Conservation (phyloP, 768 basidiomycete genomes). For the Hebeloma cylindrosporum region DNA sequence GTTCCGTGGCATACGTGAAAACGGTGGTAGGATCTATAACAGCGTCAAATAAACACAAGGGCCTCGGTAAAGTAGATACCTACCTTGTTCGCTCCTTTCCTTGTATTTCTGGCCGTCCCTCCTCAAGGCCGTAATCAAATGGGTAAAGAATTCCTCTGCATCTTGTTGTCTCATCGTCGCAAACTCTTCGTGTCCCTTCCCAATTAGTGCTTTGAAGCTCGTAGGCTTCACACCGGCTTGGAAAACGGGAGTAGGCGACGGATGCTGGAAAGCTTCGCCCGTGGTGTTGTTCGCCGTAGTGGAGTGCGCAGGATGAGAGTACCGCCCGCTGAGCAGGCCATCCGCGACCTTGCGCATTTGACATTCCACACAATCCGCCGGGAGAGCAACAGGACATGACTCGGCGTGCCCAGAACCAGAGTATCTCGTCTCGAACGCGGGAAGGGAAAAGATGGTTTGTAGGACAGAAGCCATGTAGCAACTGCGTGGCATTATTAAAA, state of each 20-base stretch:
- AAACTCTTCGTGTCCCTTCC: conserved; percentile 92
- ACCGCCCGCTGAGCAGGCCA: conserved; percentile 90
- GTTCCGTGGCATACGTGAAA: conserved; percentile 84
- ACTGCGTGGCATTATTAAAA: conserved; percentile 41
- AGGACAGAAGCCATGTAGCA: conserved; percentile 98
- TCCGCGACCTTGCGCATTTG: conserved; percentile 93
- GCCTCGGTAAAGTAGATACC: conserved; percentile 1
- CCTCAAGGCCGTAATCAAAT: conserved; percentile 73
- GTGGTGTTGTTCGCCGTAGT: conserved; percentile 1
- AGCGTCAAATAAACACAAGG: not conserved
- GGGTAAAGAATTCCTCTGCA: conserved; percentile 89
- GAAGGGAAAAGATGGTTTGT: conserved; percentile 82
- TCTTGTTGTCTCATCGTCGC: conserved; percentile 97
- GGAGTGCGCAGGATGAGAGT: conserved; percentile 60
- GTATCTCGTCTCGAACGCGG: conserved; percentile 76
- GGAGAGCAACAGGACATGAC: conserved; percentile 63
- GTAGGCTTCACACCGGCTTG: conserved; percentile 83
- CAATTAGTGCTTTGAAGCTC: conserved; percentile 86
- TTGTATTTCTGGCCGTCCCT: conserved; percentile 57
- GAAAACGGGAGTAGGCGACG: conserved; percentile 53
- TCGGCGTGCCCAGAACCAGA: conserved; percentile 49
- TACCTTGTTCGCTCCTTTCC: conserved; percentile 35
- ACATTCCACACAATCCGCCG: conserved; percentile 89
- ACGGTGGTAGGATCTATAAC: conserved; percentile 64
- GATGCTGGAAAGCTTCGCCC: conserved; percentile 19